Percentiles rank a stretch among this genome's conserved stretches.
phyloP scores from a whole-genome alignment of 164 flowering plant genomes.

The Annona cherimola region DNA sequence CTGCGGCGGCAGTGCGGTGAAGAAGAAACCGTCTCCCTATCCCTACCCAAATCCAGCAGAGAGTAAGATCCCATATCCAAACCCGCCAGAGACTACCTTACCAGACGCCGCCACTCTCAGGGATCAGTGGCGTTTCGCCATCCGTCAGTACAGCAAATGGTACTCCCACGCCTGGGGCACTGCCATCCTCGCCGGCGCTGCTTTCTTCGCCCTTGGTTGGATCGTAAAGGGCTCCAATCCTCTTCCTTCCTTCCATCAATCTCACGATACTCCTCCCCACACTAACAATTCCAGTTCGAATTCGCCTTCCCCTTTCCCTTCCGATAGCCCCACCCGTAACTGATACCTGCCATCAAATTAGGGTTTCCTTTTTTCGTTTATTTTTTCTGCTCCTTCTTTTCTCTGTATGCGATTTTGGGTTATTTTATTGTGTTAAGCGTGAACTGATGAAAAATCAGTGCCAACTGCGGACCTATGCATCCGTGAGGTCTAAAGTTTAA shows the following conservation, averaged over 20 bases:
- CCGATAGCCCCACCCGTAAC: neutral
- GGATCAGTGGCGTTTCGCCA: conserved; percentile 73
- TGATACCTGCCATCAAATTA: too few relatives aligned
- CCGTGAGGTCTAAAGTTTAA: too few relatives aligned
- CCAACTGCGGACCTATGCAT: too few relatives aligned
- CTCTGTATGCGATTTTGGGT: too few relatives aligned
- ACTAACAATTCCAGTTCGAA: neutral
- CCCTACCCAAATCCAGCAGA: conserved; percentile 2
- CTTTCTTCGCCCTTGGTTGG: conserved; percentile 88
- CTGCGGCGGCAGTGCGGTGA: too few relatives aligned
- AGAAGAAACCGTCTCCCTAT: too few relatives aligned
- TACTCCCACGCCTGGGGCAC: conserved; percentile 91
- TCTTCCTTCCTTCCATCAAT: conserved; percentile 34
- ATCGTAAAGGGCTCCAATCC: conserved; percentile 77
- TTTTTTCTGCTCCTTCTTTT: too few relatives aligned
- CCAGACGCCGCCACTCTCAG: conserved; percentile 76
- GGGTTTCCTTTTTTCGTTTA: too few relatives aligned
- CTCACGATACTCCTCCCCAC: neutral
- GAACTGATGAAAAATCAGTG: too few relatives aligned
- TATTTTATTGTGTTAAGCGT: too few relatives aligned
- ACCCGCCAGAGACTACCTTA: conserved; percentile 51
- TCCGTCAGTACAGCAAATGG: conserved; percentile 64
- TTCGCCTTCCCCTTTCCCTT: too few relatives aligned
- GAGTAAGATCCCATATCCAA: conserved; percentile 19
- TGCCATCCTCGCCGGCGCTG: conserved; percentile 69